A percentile compares a stretch with the other conserved stretches of the same genome.
These are phyloP conservation scores for Aureobasidium namibiae DNA, from an alignment of 2,329 filamentous ascomycete genomes.

Conservation along the genomic window DNA sequence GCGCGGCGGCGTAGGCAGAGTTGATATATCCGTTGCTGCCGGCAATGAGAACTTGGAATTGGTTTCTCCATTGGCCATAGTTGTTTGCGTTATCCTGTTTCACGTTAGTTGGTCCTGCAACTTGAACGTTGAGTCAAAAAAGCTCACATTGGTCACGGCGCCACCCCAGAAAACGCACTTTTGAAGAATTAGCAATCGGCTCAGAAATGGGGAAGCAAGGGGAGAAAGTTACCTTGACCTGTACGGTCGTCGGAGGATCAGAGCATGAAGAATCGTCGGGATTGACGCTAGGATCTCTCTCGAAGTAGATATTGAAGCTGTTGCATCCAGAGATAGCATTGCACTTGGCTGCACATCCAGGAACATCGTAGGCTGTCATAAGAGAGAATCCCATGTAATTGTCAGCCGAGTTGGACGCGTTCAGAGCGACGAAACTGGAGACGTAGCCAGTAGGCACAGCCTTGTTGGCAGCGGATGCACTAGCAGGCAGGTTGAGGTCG, in stretches of 20 bases:
- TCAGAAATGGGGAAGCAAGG: no score
- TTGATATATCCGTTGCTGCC: slow-evolving; percentile 14
- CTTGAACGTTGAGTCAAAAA: no score
- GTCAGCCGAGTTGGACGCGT: slow-evolving; percentile 13
- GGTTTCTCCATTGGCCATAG: slow-evolving; percentile 19
- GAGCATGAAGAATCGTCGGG: slow-evolving; percentile 16
- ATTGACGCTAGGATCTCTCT: slow-evolving; percentile 6
- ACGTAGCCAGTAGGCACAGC: slow-evolving; percentile 9
- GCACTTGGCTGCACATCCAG: slow-evolving; percentile 11
- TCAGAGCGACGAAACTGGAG: slow-evolving; percentile 13
- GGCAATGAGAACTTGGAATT: slow-evolving; percentile 15
- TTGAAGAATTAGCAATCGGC: no score
- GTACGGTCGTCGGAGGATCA: slow-evolving; percentile 19
- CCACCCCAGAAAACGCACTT: slow-evolving; percentile 26
- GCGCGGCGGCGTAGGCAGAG: slow-evolving; percentile 7
- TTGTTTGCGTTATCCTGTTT: slow-evolving; percentile 23
- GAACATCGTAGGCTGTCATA: slow-evolving; percentile 11
- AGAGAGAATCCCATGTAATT: slow-evolving; percentile 15
- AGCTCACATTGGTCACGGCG: slow-evolving; percentile 17
- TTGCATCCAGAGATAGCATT: slow-evolving; percentile 12
- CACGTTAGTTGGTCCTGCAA: no score
- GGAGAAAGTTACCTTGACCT: no score
- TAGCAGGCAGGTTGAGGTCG: not conserved
- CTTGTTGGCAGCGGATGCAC: not conserved
- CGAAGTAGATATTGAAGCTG: slow-evolving; percentile 17